Percentiles rank a stretch among this genome's conserved stretches.
Evolutionary conservation across 208 protist genomes (phyloP).

Genomic region (Acanthamoeba healyi): DNA sequence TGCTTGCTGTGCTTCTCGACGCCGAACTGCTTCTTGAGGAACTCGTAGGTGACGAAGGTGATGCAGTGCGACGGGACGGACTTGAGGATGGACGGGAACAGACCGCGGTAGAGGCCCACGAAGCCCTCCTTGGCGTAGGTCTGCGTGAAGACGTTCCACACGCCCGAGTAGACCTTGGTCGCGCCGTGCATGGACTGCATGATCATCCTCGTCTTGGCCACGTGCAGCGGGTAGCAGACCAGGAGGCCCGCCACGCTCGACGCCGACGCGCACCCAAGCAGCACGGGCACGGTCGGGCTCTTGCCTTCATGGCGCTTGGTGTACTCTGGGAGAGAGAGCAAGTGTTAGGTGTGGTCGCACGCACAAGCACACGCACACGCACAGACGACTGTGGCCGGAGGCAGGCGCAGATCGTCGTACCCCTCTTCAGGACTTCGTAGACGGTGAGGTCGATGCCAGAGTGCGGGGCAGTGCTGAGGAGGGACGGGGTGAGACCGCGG

Average conservation of each 20-base stretch:
- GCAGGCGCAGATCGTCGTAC: too few species aligned
- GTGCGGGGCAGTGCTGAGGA: conserved; percentile 79
- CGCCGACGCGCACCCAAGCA: conserved; percentile 74
- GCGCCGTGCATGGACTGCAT: conserved; percentile 76
- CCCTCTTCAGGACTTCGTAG: conserved; percentile 79
- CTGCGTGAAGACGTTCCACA: conserved; percentile 72
- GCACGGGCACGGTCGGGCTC: background rate
- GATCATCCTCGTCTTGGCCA: conserved; percentile 78
- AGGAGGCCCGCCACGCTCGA: conserved; percentile 66
- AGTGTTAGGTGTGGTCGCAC: background rate
- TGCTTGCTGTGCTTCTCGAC: conserved; percentile 74
- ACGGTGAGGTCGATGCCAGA: conserved; percentile 78
- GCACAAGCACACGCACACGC: background rate
- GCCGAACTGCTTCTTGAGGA: conserved; percentile 76
- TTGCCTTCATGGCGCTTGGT: conserved; percentile 58
- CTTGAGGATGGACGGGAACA: conserved; percentile 80
- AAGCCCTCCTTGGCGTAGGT: conserved; percentile 78
- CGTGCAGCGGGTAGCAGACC: conserved; percentile 80
- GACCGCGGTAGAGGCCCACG: conserved; percentile 76
- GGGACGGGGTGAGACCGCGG: conserved; percentile 75
- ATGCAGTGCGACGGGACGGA: conserved; percentile 77
- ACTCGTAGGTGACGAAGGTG: conserved; percentile 78
- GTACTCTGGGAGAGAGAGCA: background rate
- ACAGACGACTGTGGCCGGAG: background rate
- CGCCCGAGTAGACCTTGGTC: conserved; percentile 57